phyloP scores from a whole-genome alignment of 768 basidiomycete species.

The Suillus placidus region DNA sequence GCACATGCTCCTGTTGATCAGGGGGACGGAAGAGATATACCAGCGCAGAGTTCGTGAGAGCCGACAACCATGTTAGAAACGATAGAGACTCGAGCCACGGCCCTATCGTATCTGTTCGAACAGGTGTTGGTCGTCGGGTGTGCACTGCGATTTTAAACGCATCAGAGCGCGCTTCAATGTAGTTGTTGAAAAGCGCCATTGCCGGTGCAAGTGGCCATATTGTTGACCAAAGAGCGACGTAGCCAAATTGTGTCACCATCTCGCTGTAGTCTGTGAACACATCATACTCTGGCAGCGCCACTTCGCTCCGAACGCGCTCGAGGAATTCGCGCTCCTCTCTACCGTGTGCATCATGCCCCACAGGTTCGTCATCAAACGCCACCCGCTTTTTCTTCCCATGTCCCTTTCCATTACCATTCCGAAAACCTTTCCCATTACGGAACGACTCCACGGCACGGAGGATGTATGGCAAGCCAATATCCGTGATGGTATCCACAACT shows the following conservation, averaged over 20 bases:
- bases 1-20: slow-evolving; percentile 17
- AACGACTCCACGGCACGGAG: slow-evolving; percentile 59
- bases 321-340: slow-evolving; percentile 79
- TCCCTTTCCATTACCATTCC: slow-evolving; percentile 24
- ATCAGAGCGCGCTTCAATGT: slow-evolving; percentile 89
- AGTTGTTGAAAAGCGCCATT: slow-evolving; percentile 90
- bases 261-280: slow-evolving; percentile 90
- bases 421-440: slow-evolving; percentile 45
- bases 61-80: slow-evolving; percentile 87
- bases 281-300: slow-evolving; percentile 77
- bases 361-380: slow-evolving; percentile 65
- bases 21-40: slow-evolving; percentile 84
- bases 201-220: slow-evolving; percentile 93
- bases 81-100: slow-evolving; percentile 91
- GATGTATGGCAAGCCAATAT: slow-evolving; percentile 81
- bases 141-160: slow-evolving; percentile 95
- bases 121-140: slow-evolving; percentile 79
- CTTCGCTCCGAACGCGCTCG: slow-evolving; percentile 75
- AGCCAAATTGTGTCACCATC: slow-evolving; percentile 96
- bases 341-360: slow-evolving; percentile 31
- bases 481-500: slow-evolving; percentile 72
- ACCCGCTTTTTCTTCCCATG: slow-evolving; percentile 63
- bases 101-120: slow-evolving; percentile 89
- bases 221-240: slow-evolving; percentile 88
- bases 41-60: slow-evolving; percentile 86